Base-by-base conservation (phyloP, 177 flowering plant genomes). In the Tripterygium wilfordii region DNA sequence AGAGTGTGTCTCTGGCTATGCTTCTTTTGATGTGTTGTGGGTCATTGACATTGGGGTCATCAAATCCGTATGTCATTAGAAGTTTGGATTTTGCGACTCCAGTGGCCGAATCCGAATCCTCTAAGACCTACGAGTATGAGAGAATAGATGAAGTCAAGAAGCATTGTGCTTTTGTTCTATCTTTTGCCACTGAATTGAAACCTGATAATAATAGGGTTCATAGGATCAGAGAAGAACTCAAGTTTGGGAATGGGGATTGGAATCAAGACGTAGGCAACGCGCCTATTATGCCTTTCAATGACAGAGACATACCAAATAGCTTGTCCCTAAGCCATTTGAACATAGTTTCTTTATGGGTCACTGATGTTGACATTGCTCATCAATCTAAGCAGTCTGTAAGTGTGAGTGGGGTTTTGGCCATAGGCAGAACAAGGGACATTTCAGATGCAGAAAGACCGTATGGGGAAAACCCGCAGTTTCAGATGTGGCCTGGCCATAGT, bases 161-260 rank as follows among this genome's bases (percentile, higher is more conserved):
- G 54, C 69, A 72, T 29, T 89, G 97, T 60, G 35, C 49, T 5
- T 61, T 41, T 44, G 64, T 78, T 27, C 36, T 82, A 27, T 59
- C 80, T 49, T 65, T 77, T 52, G 84, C 85, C 28, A 48, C 75
- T 43, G 72, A 67, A 17, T 48, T 83, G 63, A 67, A 51, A 49
- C 62, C 65, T 45, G 72, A 62, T 50, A 61, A 47, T 31, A 45
- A 42, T 43, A 64, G 67, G 35, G 20, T 45, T 18, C 47, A 52
- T 42, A 57, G 49, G 10, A 50, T 85, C 1, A 67, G 60, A 57
- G 57, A 72, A 42, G 80, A 63, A 42, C 61, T 83, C 4, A 54
- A 62, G 24, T 73, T 89, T 45, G 7, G 37, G 10, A 59, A 68
- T 72, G 97, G 97, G 22, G 95, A 83, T 68, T 89, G 92, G 97